Evolutionary conservation across 108 stramenopile species (phyloP).

Genomic region (Cylindrotheca closterium): DNA sequence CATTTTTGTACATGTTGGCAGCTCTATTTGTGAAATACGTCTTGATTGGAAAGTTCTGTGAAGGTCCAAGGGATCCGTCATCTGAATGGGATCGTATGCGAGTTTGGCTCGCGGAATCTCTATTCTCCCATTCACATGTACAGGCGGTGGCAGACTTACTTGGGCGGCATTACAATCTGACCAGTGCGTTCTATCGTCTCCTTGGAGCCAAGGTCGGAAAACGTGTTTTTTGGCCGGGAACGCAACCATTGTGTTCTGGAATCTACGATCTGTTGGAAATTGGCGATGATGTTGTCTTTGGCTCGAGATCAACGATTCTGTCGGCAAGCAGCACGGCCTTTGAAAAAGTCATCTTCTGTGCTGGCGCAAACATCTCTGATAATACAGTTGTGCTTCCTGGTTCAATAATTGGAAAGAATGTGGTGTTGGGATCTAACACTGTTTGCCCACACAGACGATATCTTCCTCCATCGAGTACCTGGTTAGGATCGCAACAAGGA

Average conservation of each 20-base stretch:
- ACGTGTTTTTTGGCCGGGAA: slow-evolving; percentile 67
- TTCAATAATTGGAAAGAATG: slow-evolving; percentile 50
- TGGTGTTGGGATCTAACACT: slow-evolving; percentile 55
- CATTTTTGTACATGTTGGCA: slow-evolving; percentile 49
- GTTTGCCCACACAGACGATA: slow-evolving; percentile 51
- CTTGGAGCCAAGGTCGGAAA: slow-evolving; percentile 69
- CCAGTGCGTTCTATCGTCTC: slow-evolving; percentile 46
- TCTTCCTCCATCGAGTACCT: slow-evolving; percentile 48
- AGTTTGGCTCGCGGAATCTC: slow-evolving; percentile 37
- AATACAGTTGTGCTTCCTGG: slow-evolving; percentile 65
- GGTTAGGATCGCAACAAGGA: slow-evolving; percentile 50
- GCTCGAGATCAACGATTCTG: slow-evolving; percentile 50
- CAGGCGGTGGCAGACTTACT: slow-evolving; percentile 45
- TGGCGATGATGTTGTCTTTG: slow-evolving; percentile 73
- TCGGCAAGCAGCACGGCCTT: slow-evolving; percentile 23
- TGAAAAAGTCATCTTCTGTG: slow-evolving; percentile 49
- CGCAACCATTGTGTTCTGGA: slow-evolving; percentile 37
- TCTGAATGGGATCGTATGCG: slow-evolving; percentile 43
- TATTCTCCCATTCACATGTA: slow-evolving; percentile 43
- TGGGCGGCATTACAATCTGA: slow-evolving; percentile 57
- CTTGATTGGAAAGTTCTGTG: slow-evolving; percentile 57
- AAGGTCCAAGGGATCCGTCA: slow-evolving; percentile 40
- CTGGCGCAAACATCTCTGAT: slow-evolving; percentile 52
- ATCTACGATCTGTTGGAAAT: slow-evolving; percentile 66
- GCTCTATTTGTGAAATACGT: slow-evolving; percentile 52